A percentile compares a stretch with the other conserved stretches of the same genome.
Conservation (phyloP, 129 eudicot genomes). For the Escallonia herrerae region DNA sequence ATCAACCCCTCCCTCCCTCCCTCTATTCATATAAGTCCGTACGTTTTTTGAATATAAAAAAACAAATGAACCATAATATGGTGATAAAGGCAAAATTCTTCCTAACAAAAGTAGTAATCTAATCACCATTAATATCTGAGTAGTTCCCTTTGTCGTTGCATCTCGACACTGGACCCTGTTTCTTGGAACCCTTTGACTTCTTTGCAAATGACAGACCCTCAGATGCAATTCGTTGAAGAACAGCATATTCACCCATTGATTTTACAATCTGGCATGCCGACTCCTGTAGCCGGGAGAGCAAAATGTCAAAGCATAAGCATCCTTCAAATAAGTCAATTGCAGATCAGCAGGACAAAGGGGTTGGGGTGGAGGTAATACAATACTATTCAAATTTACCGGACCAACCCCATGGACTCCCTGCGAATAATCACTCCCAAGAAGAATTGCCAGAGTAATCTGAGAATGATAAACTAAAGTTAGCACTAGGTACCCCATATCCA, state of each 20-base stretch:
- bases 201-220: slow-evolving; percentile 60
- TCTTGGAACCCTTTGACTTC: slow-evolving; percentile 52
- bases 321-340: slow-evolving; percentile 7
- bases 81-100: no score
- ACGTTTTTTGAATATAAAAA: no score
- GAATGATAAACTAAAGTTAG: background rate
- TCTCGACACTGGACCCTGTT: slow-evolving; percentile 21
- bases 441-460: slow-evolving; percentile 82
- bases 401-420: slow-evolving; percentile 77
- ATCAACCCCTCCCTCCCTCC: no score
- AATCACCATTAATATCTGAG: slow-evolving; percentile 39
- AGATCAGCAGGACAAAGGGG: slow-evolving; percentile 6
- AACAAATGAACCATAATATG: no score
- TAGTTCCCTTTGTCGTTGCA: slow-evolving; percentile 40
- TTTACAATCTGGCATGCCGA: slow-evolving; percentile 77
- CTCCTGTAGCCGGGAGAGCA: slow-evolving; percentile 34
- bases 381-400: slow-evolving; percentile 41
- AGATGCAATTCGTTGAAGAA: slow-evolving; percentile 64
- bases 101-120: no score
- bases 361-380: background rate
- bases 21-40: no score
- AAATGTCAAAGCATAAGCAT: slow-evolving; percentile 1
- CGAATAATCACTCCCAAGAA: slow-evolving; percentile 91
- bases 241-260: slow-evolving; percentile 51
- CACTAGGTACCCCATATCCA: background rate